Evolutionary conservation across 495 filamentous ascomycete genomes (phyloP).

Genomic region (Aspergillus steynii): DNA sequence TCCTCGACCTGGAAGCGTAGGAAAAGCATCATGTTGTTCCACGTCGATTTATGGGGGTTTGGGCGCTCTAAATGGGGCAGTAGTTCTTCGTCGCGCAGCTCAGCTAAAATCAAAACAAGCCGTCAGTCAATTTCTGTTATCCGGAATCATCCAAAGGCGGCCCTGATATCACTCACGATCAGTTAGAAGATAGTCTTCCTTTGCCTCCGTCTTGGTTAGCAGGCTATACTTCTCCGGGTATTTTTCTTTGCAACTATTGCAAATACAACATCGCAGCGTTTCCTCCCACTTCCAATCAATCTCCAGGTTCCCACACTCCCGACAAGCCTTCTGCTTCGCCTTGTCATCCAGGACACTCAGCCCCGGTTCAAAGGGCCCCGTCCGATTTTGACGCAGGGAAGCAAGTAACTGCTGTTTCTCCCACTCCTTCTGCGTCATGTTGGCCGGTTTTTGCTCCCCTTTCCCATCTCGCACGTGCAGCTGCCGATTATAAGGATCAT

Average conservation of each 20-base stretch:
- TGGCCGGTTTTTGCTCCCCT: slow-evolving; percentile 69
- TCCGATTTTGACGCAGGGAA: slow-evolving; percentile 67
- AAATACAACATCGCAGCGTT: slow-evolving; percentile 68
- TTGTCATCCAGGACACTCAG: slow-evolving; percentile 66
- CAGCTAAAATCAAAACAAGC: slow-evolving; percentile 51
- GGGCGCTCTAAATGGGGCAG: slow-evolving; percentile 85
- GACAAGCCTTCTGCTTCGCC: slow-evolving; percentile 68
- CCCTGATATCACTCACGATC: slow-evolving; percentile 63
- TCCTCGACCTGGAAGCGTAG: slow-evolving; percentile 91
- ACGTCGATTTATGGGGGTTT: slow-evolving; percentile 92
- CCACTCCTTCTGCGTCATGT: slow-evolving; percentile 95
- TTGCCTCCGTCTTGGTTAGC: slow-evolving; percentile 93
- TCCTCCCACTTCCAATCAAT: slow-evolving; percentile 96
- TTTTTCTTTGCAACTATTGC: slow-evolving; percentile 80
- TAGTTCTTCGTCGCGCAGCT: slow-evolving; percentile 80
- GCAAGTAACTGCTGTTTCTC: slow-evolving; percentile 72
- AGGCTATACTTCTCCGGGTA: slow-evolving; percentile 88
- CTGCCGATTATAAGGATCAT: slow-evolving; percentile 86
- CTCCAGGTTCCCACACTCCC: slow-evolving; percentile 79
- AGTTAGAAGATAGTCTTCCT: slow-evolving; percentile 92
- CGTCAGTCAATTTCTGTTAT: background rate
- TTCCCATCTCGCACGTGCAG: slow-evolving; percentile 56
- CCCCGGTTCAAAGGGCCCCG: slow-evolving; percentile 84
- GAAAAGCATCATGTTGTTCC: slow-evolving; percentile 98
- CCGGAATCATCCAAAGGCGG: background rate